Conservation (phyloP, 1,284 basidiomycete species). For the Athelia psychrophila region DNA sequence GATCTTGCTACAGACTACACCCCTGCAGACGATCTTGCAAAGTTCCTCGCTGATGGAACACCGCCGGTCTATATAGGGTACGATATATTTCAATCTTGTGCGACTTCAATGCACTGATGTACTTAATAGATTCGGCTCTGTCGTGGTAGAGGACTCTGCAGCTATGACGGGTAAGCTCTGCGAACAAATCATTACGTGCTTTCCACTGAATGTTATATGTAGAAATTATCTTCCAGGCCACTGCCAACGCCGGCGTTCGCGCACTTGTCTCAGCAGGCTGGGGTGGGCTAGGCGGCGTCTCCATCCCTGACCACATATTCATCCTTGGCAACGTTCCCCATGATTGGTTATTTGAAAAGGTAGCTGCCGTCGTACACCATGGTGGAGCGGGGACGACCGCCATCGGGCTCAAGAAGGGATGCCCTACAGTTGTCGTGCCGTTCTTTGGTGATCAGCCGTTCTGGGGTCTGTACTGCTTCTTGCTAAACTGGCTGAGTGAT, state of each 20-base stretch:
- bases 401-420: slow-evolving; percentile 58
- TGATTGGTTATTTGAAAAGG: slow-evolving; percentile 69
- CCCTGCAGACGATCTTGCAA: slow-evolving; percentile 42
- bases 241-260: slow-evolving; percentile 47
- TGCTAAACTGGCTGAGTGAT: not conserved
- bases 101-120: slow-evolving; percentile 2
- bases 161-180: slow-evolving; percentile 47
- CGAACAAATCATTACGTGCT: not conserved
- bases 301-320: slow-evolving; percentile 51
- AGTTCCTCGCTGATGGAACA: slow-evolving; percentile 49
- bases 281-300: slow-evolving; percentile 51
- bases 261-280: slow-evolving; percentile 65
- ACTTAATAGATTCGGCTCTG: slow-evolving; percentile 52
- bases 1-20: slow-evolving; percentile 46
- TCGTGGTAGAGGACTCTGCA: slow-evolving; percentile 58
- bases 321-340: slow-evolving; percentile 65
- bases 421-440: slow-evolving; percentile 65
- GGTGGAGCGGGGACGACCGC: slow-evolving; percentile 70
- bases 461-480: slow-evolving; percentile 29
- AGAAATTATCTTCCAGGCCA: slow-evolving; percentile 58
- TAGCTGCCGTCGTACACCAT: slow-evolving; percentile 68
- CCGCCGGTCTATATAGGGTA: slow-evolving; percentile 63
- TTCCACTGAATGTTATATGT: not conserved
- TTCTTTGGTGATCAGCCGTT: slow-evolving; percentile 70
- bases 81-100: slow-evolving; percentile 4